Evolutionary conservation across 805 yeast species (phyloP).

Genomic region (Kregervanrija delftensis): DNA sequence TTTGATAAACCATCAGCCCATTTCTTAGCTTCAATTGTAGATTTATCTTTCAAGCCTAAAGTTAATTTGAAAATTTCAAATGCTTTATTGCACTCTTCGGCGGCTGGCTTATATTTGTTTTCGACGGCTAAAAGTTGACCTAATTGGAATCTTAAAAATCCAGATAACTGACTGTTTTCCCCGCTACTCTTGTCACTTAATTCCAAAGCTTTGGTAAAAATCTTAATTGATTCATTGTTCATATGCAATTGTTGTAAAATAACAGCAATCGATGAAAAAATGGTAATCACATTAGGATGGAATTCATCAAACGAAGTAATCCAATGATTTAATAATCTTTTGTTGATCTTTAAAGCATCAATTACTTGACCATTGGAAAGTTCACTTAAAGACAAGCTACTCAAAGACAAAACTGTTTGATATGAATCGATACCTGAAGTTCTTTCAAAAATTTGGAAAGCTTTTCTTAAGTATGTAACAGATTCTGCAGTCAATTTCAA

Average conservation of each 20-base stretch:
- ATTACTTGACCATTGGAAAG: constrained; percentile 47
- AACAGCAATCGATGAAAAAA: constrained; percentile 54
- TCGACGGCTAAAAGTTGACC: constrained; percentile 51
- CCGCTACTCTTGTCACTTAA: constrained; percentile 50
- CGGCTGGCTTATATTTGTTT: constrained; percentile 49
- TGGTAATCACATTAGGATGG: constrained; percentile 67
- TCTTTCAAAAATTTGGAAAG: constrained; percentile 73
- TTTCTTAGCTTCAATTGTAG: constrained; percentile 59
- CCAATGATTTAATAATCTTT: constrained; percentile 57
- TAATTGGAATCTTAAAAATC: constrained; percentile 60
- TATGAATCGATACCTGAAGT: constrained; percentile 72
- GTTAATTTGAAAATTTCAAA: constrained; percentile 46
- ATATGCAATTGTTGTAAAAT: constrained; percentile 50
- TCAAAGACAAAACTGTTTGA: constrained; percentile 64
- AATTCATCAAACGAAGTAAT: constrained; percentile 46
- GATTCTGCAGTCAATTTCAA: constrained; percentile 53
- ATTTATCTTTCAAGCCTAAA: constrained; percentile 61
- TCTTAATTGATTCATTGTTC: constrained; percentile 38
- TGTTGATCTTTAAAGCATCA: constrained; percentile 56
- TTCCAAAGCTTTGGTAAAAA: constrained; percentile 48
- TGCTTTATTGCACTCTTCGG: constrained; percentile 49
- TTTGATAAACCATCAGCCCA: constrained; percentile 54
- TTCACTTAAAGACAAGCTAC: constrained; percentile 72
- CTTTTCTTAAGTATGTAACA: constrained; percentile 47
- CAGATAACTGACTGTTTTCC: constrained; percentile 52